Conservation (phyloP, 345 rosid species). For the Raphanus raphanistrum region DNA sequence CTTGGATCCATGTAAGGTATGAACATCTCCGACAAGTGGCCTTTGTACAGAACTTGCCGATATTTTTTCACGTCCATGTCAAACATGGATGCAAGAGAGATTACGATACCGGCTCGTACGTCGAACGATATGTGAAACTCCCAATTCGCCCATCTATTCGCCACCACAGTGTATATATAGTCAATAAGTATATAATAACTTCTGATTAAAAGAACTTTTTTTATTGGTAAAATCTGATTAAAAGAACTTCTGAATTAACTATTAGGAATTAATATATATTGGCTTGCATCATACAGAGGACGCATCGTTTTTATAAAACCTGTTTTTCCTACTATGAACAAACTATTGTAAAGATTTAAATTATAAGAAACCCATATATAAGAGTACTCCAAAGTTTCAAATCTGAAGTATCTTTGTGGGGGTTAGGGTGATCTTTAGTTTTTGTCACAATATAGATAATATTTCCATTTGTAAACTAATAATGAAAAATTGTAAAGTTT, state of each 20-base stretch:
- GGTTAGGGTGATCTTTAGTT: neutral
- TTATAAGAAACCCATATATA: neutral
- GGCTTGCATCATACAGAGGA: neutral
- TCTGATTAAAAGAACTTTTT: neutral
- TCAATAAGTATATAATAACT: neutral
- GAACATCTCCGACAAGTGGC: constrained; percentile 54
- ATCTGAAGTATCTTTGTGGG: neutral
- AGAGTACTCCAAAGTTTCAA: neutral
- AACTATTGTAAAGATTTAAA: neutral
- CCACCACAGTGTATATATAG: neutral
- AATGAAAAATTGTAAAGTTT: too few species aligned
- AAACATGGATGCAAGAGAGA: constrained; percentile 53
- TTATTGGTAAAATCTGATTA: too few species aligned
- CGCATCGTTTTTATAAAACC: neutral
- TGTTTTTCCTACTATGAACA: neutral
- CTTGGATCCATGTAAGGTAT: constrained; percentile 57
- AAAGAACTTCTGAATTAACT: neutral
- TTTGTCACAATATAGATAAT: neutral
- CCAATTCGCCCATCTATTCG: constrained; percentile 58
- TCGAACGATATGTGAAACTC: constrained; percentile 55
- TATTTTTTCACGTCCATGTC: constrained; percentile 43
- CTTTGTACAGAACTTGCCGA: constrained; percentile 52
- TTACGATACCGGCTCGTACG: constrained; percentile 47
- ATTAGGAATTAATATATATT: neutral
- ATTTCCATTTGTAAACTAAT: too few species aligned